Base-by-base conservation (phyloP, 257 asterid species). In the Solanum pimpinellifolium region DNA sequence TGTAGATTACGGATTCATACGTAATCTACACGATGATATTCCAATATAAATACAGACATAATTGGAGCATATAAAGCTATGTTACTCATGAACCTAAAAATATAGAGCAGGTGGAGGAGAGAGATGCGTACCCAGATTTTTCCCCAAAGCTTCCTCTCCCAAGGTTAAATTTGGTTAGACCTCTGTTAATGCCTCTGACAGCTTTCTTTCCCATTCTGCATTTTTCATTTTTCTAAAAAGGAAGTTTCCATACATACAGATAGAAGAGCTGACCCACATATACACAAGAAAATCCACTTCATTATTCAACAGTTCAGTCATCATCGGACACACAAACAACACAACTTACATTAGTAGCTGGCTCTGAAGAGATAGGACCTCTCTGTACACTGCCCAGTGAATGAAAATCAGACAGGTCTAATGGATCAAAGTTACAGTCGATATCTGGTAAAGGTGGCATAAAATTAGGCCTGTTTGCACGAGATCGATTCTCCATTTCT, bases 311-410 rank as follows among this genome's bases (percentile, higher is more conserved):
- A 77, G 18, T 66, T 89, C 89, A 93, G 35, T 94, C 94, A 7
- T 93, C 98, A 75, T 95, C 98, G 12, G 98, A 95, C 84, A 93
- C 90, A 90, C 93, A 92, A 88, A 95, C 96, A 15, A 93, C 95
- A 82, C 86, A 85, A n/a, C 89, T 47, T 18, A 93, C 94, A 74
- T 89, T 88, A 27, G 89, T 42, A 41, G 89, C 76, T 41, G 62
- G 65, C 62, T 84, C 88, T 47, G 89, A 72, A 74, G 91, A 75
- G 42, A 86, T 42, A 78, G 83, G 35, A 60, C 88, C 90, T 85
- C 86, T 86, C 81, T 87, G 90, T 82, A 68, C 91, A 65, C 78
- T 52, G 47, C 87, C 85, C 56, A 89, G 44, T 70, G 84, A 59
- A 78, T 80, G 93, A 65, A 89, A 82, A 87, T 88, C 92, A 23